phyloP scores from a whole-genome alignment of 2,329 filamentous ascomycete genomes.

The Nothopassalora personata region DNA sequence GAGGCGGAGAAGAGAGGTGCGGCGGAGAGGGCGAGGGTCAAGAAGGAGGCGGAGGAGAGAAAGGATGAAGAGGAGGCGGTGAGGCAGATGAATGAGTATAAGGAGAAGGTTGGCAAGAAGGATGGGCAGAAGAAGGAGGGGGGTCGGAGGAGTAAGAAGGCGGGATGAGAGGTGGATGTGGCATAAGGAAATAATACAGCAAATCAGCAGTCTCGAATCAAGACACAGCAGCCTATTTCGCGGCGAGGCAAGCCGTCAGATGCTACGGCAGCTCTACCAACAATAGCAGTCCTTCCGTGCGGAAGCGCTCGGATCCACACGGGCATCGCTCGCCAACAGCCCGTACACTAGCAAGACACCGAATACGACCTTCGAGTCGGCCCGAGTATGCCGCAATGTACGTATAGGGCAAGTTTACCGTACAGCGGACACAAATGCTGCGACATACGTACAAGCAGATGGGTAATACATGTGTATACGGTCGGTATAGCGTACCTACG shows the following conservation, averaged over 20 bases:
- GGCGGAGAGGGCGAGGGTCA: constrained; percentile 52
- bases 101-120: constrained; percentile 33
- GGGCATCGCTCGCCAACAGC: too few relatives aligned
- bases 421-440: too few relatives aligned
- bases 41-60: constrained; percentile 44
- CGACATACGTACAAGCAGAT: too few relatives aligned
- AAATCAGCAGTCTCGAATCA: neutral
- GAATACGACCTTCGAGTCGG: too few relatives aligned
- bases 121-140: constrained; percentile 27
- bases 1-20: constrained; percentile 75
- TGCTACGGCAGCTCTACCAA: neutral
- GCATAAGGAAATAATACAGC: neutral
- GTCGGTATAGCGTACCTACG: too few relatives aligned
- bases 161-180: constrained; percentile 3
- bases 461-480: too few relatives aligned
- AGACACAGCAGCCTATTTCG: neutral
- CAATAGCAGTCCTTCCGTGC: neutral
- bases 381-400: too few relatives aligned
- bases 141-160: constrained; percentile 27
- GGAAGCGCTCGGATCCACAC: too few relatives aligned
- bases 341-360: too few relatives aligned
- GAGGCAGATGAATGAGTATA: constrained; percentile 30
- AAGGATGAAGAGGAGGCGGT: constrained; percentile 34
- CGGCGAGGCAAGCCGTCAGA: neutral
- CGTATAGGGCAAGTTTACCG: too few relatives aligned